Conservation (phyloP, 805 yeast species). For the Debaryomyces tyrocola region DNA sequence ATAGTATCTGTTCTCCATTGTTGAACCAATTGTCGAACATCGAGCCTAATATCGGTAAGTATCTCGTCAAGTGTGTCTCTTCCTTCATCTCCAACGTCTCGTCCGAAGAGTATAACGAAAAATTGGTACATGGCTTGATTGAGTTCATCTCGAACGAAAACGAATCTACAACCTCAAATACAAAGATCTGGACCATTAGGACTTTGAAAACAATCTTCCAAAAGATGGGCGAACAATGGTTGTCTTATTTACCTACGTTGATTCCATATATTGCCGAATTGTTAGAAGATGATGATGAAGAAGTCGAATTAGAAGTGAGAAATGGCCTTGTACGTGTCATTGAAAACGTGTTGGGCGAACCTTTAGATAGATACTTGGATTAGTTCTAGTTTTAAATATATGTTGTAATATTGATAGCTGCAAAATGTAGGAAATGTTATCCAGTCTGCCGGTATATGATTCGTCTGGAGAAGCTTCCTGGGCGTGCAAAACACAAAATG, state of each 20-base stretch:
- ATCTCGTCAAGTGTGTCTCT: conserved; percentile 76
- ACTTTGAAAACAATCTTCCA: conserved; percentile 79
- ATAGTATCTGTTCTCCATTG: conserved; percentile 60
- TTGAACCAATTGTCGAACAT: conserved; percentile 64
- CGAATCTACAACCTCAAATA: conserved; percentile 58
- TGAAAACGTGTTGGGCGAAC: conserved; percentile 92
- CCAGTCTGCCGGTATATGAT: not conserved
- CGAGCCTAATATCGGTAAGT: conserved; percentile 75
- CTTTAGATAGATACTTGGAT: conserved; percentile 77
- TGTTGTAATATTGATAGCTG: not conserved
- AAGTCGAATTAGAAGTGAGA: conserved; percentile 88
- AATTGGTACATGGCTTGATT: conserved; percentile 46
- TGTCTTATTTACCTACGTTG: conserved; percentile 83
- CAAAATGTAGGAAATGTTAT: not conserved
- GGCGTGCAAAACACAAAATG: not conserved
- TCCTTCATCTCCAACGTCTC: conserved; percentile 70
- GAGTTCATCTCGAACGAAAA: conserved; percentile 46
- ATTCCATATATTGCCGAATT: conserved; percentile 95
- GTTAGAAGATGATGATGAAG: conserved; percentile 91
- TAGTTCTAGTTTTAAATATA: conserved; percentile 13
- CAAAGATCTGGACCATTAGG: conserved; percentile 82
- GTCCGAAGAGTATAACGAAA: conserved; percentile 70
- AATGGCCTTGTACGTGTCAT: conserved; percentile 86
- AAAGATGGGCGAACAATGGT: conserved; percentile 94
- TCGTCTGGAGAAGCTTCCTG: not conserved